Evolutionary conservation across 345 rosid species (phyloP), one percentile per base, ranked within the genome.

Genomic region (Arabis hirsuta): DNA sequence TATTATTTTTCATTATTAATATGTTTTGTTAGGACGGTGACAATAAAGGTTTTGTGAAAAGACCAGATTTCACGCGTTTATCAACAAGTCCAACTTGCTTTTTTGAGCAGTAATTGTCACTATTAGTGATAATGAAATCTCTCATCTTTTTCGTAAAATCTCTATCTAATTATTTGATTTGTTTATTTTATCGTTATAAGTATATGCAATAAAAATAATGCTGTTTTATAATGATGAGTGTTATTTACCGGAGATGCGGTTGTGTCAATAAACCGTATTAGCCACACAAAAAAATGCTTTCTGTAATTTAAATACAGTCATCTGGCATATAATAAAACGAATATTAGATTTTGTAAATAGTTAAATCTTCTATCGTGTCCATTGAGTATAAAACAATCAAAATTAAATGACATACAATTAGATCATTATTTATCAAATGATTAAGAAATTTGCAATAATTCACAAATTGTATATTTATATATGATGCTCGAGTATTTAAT

Each of bases 11-110:
- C 24, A 14, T 24, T 8, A 19, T 2, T 46, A n/a, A 7, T 10
- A 10, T 47, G 2, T 36, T 55, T 46, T 46, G 65, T 73, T 58
- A 41, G 55, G 78, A 58, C 73, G 78, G 73, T 66, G 67, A 53
- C 41, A 57, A 65, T 24, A 50, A 73, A 55, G 46, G 64, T 22
- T 45, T 43, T 61, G 45, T 45, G 20, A 24, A 62, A 63, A 72
- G 70, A 63, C 46, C 48, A 64, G 66, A 65, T 39, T 65, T 66
- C 53, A 74, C 78, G 78, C 78, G 78, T 74, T 71, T 65, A 29
- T 65, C 9, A 19, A 16, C 3, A 4, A 71, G 61, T 65, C 61
- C 29, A 57, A 65, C 48, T 58, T 66, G 72, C 61, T 73, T 73
- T 22, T 50, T 9, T 66, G n/a, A 66, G 67, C 72, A 42, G 72